Evolutionary conservation across 768 basidiomycete species (phyloP), one percentile per base, ranked within the genome.

Genomic region (Boletus pseudopeckii): DNA sequence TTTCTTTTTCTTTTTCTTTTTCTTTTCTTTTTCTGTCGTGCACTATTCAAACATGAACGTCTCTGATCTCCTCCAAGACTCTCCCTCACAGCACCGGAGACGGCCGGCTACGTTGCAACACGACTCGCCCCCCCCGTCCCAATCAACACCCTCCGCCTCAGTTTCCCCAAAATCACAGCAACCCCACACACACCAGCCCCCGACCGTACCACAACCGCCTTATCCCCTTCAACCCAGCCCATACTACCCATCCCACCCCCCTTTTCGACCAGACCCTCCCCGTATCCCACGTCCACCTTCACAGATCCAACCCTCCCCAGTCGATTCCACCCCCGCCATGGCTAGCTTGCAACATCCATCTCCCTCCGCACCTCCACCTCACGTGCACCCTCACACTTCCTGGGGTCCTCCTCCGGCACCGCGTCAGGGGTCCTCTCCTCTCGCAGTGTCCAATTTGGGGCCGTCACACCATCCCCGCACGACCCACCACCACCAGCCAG

Each of bases 61-160:
- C 60, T 81, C 82, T 22, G 81, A 76, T 64, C 78, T 88, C 52
- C 73, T 88, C 24, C 84, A 86, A 59, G 84, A 85, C 68, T 81
- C 85, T 0, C 86, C 86, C 45, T 85, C 84, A 0, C 84, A 84
- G 60, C 80, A 80, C 62, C 59, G 73, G 20, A 62, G 73, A 63
- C 62, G 62, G 4, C 57, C 72, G 11, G 60, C 64, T 57, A 58
- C 55, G 18, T 52, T 61, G 13, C 68, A 67, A 47, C 66, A 63
- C 45, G 59, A 64, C 6, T 52, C 65, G 0, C 45, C 64, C 1
- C 60, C 66, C 13, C 66, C 63, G 30, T 56, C 72, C 28, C 66
- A 64, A 63, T 63, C 70, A 52, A 38, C 62, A 7, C 10, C 64
- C 49, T 53, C 61, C 55, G 48, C 49, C 64, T 67, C 69, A n/a